Conservation (phyloP, 305 asterid genomes). For the Stenogyne calaminthoides region DNA sequence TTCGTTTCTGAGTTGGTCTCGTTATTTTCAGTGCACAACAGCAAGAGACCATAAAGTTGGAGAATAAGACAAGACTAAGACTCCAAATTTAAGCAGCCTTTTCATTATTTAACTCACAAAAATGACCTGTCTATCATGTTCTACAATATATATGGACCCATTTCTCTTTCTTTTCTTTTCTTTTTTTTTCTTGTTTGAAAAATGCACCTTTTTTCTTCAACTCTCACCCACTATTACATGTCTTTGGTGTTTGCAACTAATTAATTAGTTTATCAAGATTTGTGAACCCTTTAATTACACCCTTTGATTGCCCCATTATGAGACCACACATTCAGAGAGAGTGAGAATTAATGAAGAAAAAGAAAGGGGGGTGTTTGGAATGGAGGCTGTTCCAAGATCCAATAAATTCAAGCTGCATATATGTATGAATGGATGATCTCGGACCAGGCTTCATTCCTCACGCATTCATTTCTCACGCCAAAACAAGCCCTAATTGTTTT, state of each 20-base stretch:
- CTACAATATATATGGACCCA: conserved; percentile 30
- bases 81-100: conserved; percentile 59
- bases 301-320: conserved; percentile 49
- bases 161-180: not conserved
- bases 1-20: conserved; percentile 26
- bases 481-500: not conserved
- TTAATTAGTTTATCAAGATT: not conserved
- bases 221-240: conserved; percentile 36
- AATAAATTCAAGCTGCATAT: conserved; percentile 16
- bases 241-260: conserved; percentile 20
- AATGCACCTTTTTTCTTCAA: not conserved
- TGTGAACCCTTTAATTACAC: conserved; percentile 12
- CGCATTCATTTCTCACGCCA: conserved; percentile 32
- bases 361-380: conserved; percentile 68
- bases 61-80: conserved; percentile 52
- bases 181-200: not conserved
- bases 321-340: not conserved
- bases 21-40: conserved; percentile 40
- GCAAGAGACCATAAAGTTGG: conserved; percentile 3
- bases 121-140: conserved; percentile 79
- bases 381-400: conserved; percentile 95
- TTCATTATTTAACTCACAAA: conserved; percentile 37
- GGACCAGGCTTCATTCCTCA: conserved; percentile 99
- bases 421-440: conserved; percentile 44
- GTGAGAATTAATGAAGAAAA: not conserved